Evolutionary conservation across 306 rosid genomes (phyloP).

Genomic region (Citrullus mucosospermus): DNA sequence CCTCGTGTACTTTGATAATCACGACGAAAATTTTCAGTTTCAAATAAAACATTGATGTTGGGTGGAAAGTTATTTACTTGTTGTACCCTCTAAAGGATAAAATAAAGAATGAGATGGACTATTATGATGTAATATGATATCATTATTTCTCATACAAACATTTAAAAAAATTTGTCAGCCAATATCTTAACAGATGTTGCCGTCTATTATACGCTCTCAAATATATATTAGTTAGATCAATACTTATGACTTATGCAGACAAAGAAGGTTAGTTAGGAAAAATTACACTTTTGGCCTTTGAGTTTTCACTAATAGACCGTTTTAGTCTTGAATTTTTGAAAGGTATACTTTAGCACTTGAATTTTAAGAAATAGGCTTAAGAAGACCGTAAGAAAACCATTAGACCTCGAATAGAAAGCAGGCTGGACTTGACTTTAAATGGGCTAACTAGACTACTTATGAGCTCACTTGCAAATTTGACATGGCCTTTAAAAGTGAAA

Average conservation of each 20-base stretch:
- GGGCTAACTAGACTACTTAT: neutral
- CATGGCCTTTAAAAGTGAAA: neutral
- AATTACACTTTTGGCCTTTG: neutral
- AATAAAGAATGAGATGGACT: neutral
- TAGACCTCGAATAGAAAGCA: neutral
- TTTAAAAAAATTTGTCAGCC: neutral
- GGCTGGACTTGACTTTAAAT: neutral
- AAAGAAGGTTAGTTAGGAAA: neutral
- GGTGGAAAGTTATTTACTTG: neutral
- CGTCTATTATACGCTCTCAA: neutral
- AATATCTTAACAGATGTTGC: neutral
- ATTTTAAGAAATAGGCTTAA: neutral
- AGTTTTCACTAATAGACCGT: neutral
- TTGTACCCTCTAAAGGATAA: neutral
- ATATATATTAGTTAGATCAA: neutral
- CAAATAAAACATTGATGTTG: neutral
- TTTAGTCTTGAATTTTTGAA: neutral
- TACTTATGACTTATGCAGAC: neutral
- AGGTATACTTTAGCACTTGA: neutral
- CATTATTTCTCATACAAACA: neutral
- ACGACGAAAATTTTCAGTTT: neutral
- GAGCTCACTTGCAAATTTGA: neutral
- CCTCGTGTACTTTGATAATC: neutral
- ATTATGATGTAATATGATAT: neutral
- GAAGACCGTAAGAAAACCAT: neutral